These are phyloP conservation scores for Chondrus crispus DNA, from an alignment of 23 red algal genomes.

Conservation along the genomic window DNA sequence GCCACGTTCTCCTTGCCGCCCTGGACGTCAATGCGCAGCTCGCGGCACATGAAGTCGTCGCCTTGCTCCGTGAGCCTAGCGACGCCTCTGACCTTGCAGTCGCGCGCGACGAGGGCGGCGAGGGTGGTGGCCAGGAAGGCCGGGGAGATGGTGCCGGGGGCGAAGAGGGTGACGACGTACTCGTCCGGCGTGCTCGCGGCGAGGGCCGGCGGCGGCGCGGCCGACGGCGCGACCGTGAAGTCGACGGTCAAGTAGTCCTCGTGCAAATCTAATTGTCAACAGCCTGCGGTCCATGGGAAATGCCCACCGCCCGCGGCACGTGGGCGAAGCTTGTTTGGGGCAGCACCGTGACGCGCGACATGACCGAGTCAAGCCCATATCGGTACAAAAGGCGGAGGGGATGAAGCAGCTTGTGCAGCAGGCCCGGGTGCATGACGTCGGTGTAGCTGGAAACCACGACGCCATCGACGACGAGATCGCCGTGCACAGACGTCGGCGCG, in stretches of 20 bases:
- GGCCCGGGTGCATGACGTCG: conserved; percentile 32
- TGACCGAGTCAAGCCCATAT: conserved; percentile 10
- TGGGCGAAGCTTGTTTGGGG: conserved; percentile 27
- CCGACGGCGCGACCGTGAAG: too few species aligned
- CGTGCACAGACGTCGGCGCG: conserved; percentile 56
- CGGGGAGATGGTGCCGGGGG: conserved; percentile 27
- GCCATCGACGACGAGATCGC: conserved; percentile 65
- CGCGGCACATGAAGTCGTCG: conserved; percentile 55
- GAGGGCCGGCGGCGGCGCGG: too few species aligned
- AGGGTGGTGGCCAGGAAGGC: conserved; percentile 31
- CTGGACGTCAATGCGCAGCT: conserved; percentile 27
- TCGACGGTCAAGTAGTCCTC: too few species aligned
- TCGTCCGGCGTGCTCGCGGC: too few species aligned
- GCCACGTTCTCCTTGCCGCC: neutral
- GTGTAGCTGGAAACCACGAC: conserved; percentile 79
- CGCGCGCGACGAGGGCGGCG: neutral
- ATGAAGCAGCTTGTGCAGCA: conserved; percentile 54
- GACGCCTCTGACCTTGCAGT: conserved; percentile 41
- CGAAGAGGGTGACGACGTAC: conserved; percentile 55
- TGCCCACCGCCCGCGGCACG: conserved; percentile 11
- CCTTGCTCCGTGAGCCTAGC: conserved; percentile 39
- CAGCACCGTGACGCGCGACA: conserved; percentile 44
- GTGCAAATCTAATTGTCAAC: conserved; percentile 50
- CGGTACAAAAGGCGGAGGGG: conserved; percentile 55
- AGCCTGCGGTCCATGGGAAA: conserved; percentile 13